Percentiles rank a stretch among this genome's conserved stretches.
Evolutionary conservation across 2,329 filamentous ascomycete species (phyloP).

Genomic region (Colletotrichum sublineola): DNA sequence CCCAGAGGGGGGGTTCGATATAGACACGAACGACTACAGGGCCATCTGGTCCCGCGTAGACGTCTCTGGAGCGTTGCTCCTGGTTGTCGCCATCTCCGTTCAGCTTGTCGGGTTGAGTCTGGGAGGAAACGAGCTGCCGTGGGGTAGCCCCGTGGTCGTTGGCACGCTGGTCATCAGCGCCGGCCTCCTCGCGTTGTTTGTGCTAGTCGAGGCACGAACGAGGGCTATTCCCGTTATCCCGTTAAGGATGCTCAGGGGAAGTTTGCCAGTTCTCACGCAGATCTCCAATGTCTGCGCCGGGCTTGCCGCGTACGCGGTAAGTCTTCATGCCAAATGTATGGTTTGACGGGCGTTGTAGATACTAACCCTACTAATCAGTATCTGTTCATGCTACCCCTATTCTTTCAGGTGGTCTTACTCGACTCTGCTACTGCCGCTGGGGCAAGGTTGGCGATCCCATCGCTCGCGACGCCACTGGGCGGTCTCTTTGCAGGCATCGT

Average conservation of each 20-base stretch:
- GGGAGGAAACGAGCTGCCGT: conserved; percentile 68
- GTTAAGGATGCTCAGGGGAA: conserved; percentile 68
- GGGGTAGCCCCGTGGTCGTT: conserved; percentile 64
- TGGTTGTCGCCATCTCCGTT: conserved; percentile 69
- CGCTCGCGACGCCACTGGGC: conserved; percentile 69
- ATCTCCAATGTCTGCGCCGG: conserved; percentile 72
- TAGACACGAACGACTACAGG: conserved; percentile 48
- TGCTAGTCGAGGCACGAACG: conserved; percentile 63
- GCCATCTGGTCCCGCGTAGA: conserved; percentile 69
- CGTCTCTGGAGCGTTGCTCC: conserved; percentile 66
- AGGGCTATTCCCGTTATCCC: conserved; percentile 67
- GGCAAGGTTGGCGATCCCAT: conserved; percentile 73
- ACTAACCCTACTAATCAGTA: conserved; percentile 55
- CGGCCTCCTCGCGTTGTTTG: conserved; percentile 58
- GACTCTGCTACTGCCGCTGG: conserved; percentile 75
- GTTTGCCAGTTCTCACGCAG: conserved; percentile 67
- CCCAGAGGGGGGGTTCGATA: conserved; percentile 50
- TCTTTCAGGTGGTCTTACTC: conserved; percentile 76
- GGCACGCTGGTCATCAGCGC: conserved; percentile 59
- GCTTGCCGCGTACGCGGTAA: conserved; percentile 72
- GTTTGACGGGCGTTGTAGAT: neutral
- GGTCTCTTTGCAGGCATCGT: conserved; percentile 69
- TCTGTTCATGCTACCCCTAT: conserved; percentile 78
- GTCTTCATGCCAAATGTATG: conserved; percentile 45
- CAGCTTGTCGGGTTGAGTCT: conserved; percentile 69